Percentiles rank a stretch among this genome's conserved stretches.
These are phyloP conservation scores for Reticulascus tulasneorum DNA, from an alignment of 2,329 filamentous ascomycete species.

Conservation along the genomic window DNA sequence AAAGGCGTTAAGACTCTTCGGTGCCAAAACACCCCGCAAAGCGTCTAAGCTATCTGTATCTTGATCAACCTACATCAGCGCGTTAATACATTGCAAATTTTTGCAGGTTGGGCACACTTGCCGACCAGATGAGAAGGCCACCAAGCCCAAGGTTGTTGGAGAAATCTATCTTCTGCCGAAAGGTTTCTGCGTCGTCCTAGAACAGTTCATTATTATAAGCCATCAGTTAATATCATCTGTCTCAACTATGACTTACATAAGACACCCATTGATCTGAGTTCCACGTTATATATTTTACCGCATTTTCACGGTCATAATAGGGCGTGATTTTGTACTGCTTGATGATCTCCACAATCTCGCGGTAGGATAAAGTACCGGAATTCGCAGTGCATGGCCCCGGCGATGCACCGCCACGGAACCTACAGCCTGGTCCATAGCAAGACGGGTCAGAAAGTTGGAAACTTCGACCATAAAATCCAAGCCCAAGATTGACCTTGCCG, in stretches of 20 bases:
- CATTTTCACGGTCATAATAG: slow-evolving; percentile 21
- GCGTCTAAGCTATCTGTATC: no score
- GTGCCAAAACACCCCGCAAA: no score
- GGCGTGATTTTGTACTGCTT: slow-evolving; percentile 16
- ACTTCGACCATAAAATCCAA: slow-evolving; percentile 35
- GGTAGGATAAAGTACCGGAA: slow-evolving; percentile 20
- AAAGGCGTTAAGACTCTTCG: no score
- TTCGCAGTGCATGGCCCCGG: slow-evolving; percentile 18
- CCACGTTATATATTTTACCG: slow-evolving; percentile 28
- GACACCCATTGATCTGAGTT: slow-evolving; percentile 36
- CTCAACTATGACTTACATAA: no score
- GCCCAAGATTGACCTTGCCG: slow-evolving; percentile 34
- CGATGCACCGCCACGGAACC: slow-evolving; percentile 1
- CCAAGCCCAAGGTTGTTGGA: slow-evolving; percentile 26
- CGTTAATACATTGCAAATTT: no score
- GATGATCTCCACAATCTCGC: slow-evolving; percentile 21
- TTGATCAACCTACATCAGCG: no score
- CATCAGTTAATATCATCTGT: no score
- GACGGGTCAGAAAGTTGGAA: slow-evolving; percentile 12
- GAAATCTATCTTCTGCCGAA: slow-evolving; percentile 10
- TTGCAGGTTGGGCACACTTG: no score
- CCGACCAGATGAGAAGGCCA: slow-evolving; percentile 30
- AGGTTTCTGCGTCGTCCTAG: no score
- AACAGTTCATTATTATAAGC: no score
- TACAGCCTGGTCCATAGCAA: slow-evolving; percentile 17